Percentiles rank a stretch among this genome's conserved stretches.
phyloP scores from a whole-genome alignment of 2,329 filamentous ascomycete species.

The Sporothrix variecibatus region DNA sequence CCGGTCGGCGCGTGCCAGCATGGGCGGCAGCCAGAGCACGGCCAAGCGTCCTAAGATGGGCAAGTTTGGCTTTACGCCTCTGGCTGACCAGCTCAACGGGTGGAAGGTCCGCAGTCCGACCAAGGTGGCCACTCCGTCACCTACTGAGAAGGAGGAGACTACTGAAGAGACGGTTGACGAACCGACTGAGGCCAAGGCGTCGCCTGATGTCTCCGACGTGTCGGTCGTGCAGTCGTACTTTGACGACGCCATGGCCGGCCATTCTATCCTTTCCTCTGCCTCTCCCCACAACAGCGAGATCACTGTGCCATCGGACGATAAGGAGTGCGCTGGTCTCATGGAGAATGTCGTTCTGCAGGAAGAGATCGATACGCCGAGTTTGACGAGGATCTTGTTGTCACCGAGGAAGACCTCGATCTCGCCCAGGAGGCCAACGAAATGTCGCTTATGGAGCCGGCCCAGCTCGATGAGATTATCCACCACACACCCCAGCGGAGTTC shows the following conservation, averaged over 20 bases:
- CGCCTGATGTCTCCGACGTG: conserved; percentile 31
- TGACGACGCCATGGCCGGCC: conserved; percentile 61
- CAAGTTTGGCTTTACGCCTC: conserved; percentile 61
- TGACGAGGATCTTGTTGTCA: conserved; percentile 51
- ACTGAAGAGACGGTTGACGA: background rate
- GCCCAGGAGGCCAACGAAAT: conserved; percentile 62
- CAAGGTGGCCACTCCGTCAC: conserved; percentile 37
- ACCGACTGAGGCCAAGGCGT: conserved; percentile 29
- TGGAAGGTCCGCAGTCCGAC: conserved; percentile 64
- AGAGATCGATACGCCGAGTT: conserved; percentile 41
- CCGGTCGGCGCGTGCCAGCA: background rate
- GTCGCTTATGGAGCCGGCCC: conserved; percentile 54
- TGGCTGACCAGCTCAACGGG: conserved; percentile 61
- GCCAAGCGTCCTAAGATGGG: conserved; percentile 34
- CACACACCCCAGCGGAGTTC: conserved; percentile 27
- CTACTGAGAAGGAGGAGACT: conserved; percentile 29
- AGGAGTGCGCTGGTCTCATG: conserved; percentile 13
- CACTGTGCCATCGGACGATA: conserved; percentile 28
- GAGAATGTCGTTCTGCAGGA: conserved; percentile 29
- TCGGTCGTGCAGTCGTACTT: conserved; percentile 56
- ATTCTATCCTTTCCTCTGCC: conserved; percentile 30
- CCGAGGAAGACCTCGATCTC: conserved; percentile 58
- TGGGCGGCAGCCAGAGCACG: conserved; percentile 36
- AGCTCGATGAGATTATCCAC: conserved; percentile 41
- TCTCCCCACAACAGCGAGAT: conserved; percentile 28